Evolutionary conservation across 2,329 filamentous ascomycete species (phyloP).

Genomic region (Clonostachys rhizophaga): DNA sequence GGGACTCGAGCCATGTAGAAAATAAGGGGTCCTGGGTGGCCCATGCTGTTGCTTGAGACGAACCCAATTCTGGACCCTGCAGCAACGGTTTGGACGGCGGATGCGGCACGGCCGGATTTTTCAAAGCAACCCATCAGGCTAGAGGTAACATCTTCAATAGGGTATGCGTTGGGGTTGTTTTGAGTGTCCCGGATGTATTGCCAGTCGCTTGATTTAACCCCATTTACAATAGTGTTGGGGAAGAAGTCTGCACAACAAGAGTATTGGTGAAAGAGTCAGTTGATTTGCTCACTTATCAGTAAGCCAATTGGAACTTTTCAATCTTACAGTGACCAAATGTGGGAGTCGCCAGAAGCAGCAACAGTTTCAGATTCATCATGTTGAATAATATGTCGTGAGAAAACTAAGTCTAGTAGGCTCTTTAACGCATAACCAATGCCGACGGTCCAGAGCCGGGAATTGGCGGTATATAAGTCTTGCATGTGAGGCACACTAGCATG

Average conservation of each 20-base stretch:
- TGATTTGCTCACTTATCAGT: no score
- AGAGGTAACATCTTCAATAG: slow-evolving; percentile 19
- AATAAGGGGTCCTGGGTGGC: slow-evolving; percentile 29
- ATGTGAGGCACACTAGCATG: no score
- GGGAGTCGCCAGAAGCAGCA: no score
- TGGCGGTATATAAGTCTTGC: no score
- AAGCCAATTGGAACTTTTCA: no score
- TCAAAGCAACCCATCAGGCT: slow-evolving; percentile 26
- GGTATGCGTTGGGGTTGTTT: slow-evolving; percentile 23
- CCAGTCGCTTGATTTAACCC: slow-evolving; percentile 15
- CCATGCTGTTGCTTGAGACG: slow-evolving; percentile 25
- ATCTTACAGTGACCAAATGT: no score
- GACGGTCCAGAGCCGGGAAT: no score
- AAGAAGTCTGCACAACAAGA: slow-evolving; percentile 5
- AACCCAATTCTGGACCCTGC: slow-evolving; percentile 33
- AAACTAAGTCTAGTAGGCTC: no score
- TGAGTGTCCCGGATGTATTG: slow-evolving; percentile 21
- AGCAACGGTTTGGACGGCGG: slow-evolving; percentile 18
- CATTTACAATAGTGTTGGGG: slow-evolving; percentile 4
- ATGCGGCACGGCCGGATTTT: slow-evolving; percentile 8
- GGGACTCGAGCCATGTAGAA: slow-evolving; percentile 30
- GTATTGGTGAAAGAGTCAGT: no score
- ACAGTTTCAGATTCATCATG: no score
- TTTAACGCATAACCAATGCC: no score
- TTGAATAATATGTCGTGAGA: no score